phyloP scores from a whole-genome alignment of 164 flowering plant genomes.

The Vitis amurensis region DNA sequence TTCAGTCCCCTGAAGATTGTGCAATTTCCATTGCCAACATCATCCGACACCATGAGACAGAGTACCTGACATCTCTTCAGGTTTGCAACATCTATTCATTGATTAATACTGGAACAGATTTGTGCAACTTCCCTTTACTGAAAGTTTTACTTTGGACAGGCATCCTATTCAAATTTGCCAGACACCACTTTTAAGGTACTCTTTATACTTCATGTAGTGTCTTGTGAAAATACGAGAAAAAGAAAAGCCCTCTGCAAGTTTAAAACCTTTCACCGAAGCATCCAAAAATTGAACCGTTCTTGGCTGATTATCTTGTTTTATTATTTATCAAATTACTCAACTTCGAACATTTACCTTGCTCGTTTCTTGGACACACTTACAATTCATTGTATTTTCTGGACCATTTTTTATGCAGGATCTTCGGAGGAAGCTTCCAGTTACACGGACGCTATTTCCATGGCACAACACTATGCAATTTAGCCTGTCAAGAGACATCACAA shows the following conservation, averaged over 20 bases:
- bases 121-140: constrained; percentile 13
- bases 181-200: constrained; percentile 95
- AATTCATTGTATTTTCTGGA: neutral
- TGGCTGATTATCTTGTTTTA: too few relatives aligned
- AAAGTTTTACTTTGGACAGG: constrained; percentile 50
- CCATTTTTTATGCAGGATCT: constrained; percentile 64
- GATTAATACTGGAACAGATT: neutral
- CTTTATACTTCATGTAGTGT: neutral
- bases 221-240: too few relatives aligned
- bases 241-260: too few relatives aligned
- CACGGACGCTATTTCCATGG: constrained; percentile 96
- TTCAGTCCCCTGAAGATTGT: constrained; percentile 83
- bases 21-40: constrained; percentile 65
- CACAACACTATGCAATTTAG: constrained; percentile 82
- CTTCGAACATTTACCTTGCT: too few relatives aligned
- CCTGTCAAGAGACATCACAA: constrained; percentile 71
- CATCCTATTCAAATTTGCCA: constrained; percentile 79
- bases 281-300: too few relatives aligned
- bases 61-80: constrained; percentile 88
- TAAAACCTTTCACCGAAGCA: too few relatives aligned
- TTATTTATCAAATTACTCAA: too few relatives aligned
- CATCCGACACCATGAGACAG: constrained; percentile 91
- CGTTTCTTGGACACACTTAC: too few relatives aligned
- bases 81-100: constrained; percentile 25
- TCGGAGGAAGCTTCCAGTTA: constrained; percentile 94